Conservation (phyloP, 108 stramenopile species). For the Cylindrotheca closterium region DNA sequence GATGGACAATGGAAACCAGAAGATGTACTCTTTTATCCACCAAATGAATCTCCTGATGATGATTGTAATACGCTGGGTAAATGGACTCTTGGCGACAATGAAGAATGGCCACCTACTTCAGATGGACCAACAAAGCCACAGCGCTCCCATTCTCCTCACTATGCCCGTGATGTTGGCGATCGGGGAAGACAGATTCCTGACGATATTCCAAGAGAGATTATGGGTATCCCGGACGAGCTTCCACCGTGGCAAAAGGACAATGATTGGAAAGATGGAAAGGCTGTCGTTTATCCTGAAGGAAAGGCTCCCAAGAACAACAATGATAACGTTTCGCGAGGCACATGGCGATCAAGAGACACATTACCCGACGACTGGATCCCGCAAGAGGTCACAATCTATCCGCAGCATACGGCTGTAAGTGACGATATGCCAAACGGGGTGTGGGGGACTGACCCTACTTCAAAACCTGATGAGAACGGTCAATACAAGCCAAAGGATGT, state of each 20-base stretch:
- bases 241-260: background rate
- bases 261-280: background rate
- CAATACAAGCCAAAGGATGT: constrained; percentile 11
- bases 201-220: too few species aligned
- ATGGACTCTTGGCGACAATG: background rate
- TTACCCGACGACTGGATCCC: background rate
- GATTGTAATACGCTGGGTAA: constrained; percentile 8
- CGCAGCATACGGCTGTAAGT: background rate
- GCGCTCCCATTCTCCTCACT: too few species aligned
- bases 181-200: too few species aligned
- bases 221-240: background rate
- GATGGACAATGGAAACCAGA: background rate
- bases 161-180: too few species aligned
- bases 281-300: background rate
- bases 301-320: background rate
- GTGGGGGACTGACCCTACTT: constrained; percentile 11
- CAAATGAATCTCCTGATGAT: constrained; percentile 5
- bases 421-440: constrained; percentile 7
- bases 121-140: too few species aligned
- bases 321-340: background rate
- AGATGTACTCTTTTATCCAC: constrained; percentile 22
- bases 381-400: background rate
- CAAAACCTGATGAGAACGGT: constrained; percentile 7
- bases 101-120: constrained; percentile 7
- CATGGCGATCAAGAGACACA: background rate